Percentiles rank a stretch among this genome's conserved stretches.
These are phyloP conservation scores for Cutaneotrichosporon mucoides DNA, from an alignment of 1,284 basidiomycete genomes.

Conservation along the genomic window DNA sequence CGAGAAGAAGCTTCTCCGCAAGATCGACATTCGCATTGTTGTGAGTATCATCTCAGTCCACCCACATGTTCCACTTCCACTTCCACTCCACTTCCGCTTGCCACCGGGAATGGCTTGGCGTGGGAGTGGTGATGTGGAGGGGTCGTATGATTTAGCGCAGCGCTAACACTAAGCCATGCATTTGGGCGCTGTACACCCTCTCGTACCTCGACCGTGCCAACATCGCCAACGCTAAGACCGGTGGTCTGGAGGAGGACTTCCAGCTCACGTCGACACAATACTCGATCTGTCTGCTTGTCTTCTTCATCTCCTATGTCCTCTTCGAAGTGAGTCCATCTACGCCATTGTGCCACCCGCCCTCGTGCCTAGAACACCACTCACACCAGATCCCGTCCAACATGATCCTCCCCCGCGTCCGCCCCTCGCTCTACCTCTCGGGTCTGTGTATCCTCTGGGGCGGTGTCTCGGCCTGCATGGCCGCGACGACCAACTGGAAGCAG, in stretches of 20 bases:
- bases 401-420: slow-evolving; percentile 33
- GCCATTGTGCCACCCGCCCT: too few species aligned
- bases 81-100: too few species aligned
- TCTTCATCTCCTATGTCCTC: slow-evolving; percentile 36
- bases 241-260: slow-evolving; percentile 34
- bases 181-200: slow-evolving; percentile 46
- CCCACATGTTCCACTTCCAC: too few species aligned
- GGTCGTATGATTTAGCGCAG: too few species aligned
- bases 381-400: slow-evolving; percentile 31
- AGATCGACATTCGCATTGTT: slow-evolving; percentile 42
- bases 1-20: slow-evolving; percentile 39
- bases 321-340: slow-evolving; percentile 25
- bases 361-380: too few species aligned
- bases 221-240: slow-evolving; percentile 45
- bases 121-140: too few species aligned
- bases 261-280: slow-evolving; percentile 44
- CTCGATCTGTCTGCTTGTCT: slow-evolving; percentile 37
- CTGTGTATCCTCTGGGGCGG: slow-evolving; percentile 42
- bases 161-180: slow-evolving; percentile 24
- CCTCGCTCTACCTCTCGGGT: slow-evolving; percentile 33
- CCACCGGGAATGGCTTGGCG: too few species aligned
- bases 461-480: slow-evolving; percentile 41
- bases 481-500: slow-evolving; percentile 30
- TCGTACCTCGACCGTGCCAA: slow-evolving; percentile 47
- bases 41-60: slow-evolving; percentile 13